These are phyloP conservation scores for Pythium guiyangense DNA, from an alignment of 352 stramenopile genomes.

Conservation along the genomic window DNA sequence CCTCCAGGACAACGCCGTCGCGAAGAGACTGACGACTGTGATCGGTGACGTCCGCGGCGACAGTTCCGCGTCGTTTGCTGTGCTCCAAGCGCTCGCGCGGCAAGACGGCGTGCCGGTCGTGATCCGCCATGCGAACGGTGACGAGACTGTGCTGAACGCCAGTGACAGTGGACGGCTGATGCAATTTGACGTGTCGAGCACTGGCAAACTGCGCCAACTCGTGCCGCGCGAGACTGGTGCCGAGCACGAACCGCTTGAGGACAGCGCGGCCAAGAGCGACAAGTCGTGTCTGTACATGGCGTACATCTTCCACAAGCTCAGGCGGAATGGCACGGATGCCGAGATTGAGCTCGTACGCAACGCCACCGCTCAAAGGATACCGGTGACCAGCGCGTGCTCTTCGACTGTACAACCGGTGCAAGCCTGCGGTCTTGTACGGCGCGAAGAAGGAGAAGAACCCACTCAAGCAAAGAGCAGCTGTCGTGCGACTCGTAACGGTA, in stretches of 20 bases:
- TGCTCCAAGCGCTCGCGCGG: neutral
- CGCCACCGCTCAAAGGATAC: neutral
- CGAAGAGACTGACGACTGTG: neutral
- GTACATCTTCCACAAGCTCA: neutral
- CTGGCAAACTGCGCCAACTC: neutral
- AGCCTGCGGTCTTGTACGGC: neutral
- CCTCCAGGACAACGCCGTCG: neutral
- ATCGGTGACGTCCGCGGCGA: neutral
- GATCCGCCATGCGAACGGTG: neutral
- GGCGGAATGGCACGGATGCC: neutral
- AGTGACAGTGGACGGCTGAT: neutral
- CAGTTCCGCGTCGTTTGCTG: neutral
- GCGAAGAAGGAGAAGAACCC: neutral
- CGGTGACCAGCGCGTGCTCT: neutral
- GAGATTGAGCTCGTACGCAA: neutral
- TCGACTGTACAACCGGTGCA: neutral
- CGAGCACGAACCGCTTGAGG: neutral
- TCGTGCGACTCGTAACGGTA: too few species aligned
- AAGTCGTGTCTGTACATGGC: neutral
- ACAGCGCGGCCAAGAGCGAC: neutral
- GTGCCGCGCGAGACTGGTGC: neutral
- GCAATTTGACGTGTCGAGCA: neutral
- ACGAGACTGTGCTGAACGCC: conserved; percentile 1
- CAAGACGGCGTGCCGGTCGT: neutral
- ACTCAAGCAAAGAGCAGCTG: neutral